phyloP scores from a whole-genome alignment of 2,329 filamentous ascomycete genomes.

The Xylariaceae sp. region DNA sequence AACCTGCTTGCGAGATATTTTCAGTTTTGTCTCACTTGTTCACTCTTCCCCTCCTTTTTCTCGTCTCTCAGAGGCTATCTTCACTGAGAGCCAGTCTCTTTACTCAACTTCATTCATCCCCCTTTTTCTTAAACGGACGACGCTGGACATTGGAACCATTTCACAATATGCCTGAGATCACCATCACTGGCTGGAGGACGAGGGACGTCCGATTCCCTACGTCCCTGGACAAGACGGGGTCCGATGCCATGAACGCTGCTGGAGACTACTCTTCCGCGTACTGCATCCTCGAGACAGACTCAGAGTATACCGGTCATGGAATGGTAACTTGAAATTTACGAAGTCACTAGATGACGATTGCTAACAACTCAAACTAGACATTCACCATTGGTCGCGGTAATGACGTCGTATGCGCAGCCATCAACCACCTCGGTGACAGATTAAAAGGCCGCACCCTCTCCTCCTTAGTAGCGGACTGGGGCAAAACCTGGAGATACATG shows the following conservation, averaged over 20 bases:
- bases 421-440: slow-evolving; percentile 70
- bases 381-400: slow-evolving; percentile 88
- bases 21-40: not conserved
- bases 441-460: slow-evolving; percentile 70
- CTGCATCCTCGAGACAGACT: slow-evolving; percentile 82
- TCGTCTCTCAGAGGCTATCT: not conserved
- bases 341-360: not conserved
- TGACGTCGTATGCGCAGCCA: slow-evolving; percentile 84
- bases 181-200: slow-evolving; percentile 66
- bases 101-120: not conserved
- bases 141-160: too few relatives aligned
- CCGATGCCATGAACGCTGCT: slow-evolving; percentile 93
- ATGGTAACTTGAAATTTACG: slow-evolving; percentile 50
- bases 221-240: slow-evolving; percentile 94
- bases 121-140: not conserved
- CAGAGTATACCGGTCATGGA: slow-evolving; percentile 64
- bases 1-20: not conserved
- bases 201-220: slow-evolving; percentile 78
- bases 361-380: slow-evolving; percentile 39
- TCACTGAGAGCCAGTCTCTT: not conserved
- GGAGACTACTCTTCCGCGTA: slow-evolving; percentile 94
- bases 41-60: not conserved
- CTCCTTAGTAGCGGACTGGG: slow-evolving; percentile 74
- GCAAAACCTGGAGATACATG: slow-evolving; percentile 84
- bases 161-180: slow-evolving; percentile 50